Conservation (phyloP, 371 early-diverging fungal species). For the Apophysomyces elegans region DNA sequence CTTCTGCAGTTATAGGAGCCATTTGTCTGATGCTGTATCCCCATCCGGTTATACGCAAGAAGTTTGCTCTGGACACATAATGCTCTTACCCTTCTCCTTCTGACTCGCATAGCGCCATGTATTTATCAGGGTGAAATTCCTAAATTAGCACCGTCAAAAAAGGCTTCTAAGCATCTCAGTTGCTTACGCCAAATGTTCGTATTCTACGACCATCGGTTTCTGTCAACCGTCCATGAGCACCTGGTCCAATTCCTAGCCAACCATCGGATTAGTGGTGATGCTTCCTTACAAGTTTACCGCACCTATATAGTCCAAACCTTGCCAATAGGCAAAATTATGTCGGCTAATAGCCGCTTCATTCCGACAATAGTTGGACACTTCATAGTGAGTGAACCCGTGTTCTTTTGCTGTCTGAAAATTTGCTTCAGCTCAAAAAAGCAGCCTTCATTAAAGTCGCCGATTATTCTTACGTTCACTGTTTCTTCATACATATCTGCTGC, state of each 20-base stretch:
- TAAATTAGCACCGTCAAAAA: conserved; percentile 15
- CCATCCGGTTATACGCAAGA: background rate
- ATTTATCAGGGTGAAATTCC: conserved; percentile 63
- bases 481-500: conserved; percentile 80
- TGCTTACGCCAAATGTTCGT: conserved; percentile 65
- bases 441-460: background rate
- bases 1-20: conserved; percentile 21
- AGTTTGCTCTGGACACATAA: background rate
- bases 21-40: conserved; percentile 32
- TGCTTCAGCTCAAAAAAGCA: background rate
- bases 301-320: conserved; percentile 82
- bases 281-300: background rate
- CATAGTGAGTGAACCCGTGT: conserved; percentile 78
- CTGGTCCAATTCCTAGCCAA: conserved; percentile 74
- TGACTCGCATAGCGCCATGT: conserved; percentile 62
- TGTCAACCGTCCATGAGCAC: conserved; percentile 80
- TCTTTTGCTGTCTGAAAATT: conserved; percentile 32
- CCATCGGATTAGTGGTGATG: background rate
- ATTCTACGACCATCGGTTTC: conserved; percentile 36
- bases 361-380: conserved; percentile 81
- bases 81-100: conserved; percentile 64
- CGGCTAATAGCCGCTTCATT: conserved; percentile 51
- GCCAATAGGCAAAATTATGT: conserved; percentile 89
- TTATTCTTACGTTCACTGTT: conserved; percentile 47
- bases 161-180: conserved; percentile 1